A percentile compares a stretch with the other conserved stretches of the same genome.
These are phyloP conservation scores for Chalciporus sphaerocephalus DNA, from an alignment of 768 basidiomycete species.

Conservation along the genomic window DNA sequence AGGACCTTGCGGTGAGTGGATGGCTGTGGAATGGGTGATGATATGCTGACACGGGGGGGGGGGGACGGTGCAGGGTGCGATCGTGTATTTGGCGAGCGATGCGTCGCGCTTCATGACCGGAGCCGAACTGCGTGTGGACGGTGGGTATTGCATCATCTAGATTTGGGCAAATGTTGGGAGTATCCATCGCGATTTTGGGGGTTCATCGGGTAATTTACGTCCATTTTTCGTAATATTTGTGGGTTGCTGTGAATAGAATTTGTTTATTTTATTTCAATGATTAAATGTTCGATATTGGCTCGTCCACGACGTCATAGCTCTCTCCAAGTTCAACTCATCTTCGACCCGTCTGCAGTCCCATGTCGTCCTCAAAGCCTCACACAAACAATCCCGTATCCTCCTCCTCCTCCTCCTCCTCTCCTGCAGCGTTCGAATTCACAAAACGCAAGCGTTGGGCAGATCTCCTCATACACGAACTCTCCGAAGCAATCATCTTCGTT, in stretches of 20 bases:
- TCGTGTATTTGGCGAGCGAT: slow-evolving; percentile 88
- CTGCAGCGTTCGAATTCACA: slow-evolving; percentile 68
- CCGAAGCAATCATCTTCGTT: slow-evolving; percentile 67
- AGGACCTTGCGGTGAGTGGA: slow-evolving; percentile 72
- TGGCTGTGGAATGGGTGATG: background rate
- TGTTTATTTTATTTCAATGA: too few relatives aligned
- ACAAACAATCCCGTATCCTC: background rate
- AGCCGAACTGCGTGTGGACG: slow-evolving; percentile 79
- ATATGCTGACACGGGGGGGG: background rate
- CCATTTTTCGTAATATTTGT: too few relatives aligned
- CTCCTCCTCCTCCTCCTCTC: background rate
- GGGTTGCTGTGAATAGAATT: slow-evolving; percentile 9
- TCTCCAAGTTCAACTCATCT: slow-evolving; percentile 18
- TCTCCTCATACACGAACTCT: slow-evolving; percentile 68
- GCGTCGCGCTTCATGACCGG: slow-evolving; percentile 90
- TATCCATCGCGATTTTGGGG: too few relatives aligned
- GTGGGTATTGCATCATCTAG: slow-evolving; percentile 77
- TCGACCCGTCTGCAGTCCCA: too few relatives aligned
- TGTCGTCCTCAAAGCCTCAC: slow-evolving; percentile 9
- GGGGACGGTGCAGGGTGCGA: slow-evolving; percentile 77
- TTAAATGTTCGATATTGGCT: too few relatives aligned
- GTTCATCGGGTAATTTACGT: too few relatives aligned
- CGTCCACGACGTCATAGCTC: slow-evolving; percentile 35
- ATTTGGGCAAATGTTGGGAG: slow-evolving; percentile 7
- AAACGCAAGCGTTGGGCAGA: slow-evolving; percentile 87